Evolutionary conservation across 345 rosid genomes (phyloP).

Genomic region (Eucalyptus dawsonii): DNA sequence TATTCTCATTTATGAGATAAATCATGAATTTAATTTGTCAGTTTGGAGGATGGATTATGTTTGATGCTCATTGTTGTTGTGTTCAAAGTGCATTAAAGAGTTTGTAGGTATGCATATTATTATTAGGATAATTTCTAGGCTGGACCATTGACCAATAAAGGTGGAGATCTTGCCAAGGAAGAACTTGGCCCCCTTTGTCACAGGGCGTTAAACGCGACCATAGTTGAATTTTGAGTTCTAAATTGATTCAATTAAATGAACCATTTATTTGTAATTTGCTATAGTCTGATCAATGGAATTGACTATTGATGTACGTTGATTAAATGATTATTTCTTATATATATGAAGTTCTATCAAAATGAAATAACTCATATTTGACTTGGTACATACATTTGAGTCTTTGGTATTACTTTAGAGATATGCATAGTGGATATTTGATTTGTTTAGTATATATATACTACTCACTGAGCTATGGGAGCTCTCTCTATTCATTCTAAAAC

Average conservation of each 20-base stretch:
- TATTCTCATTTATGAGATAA: no score
- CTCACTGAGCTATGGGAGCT: neutral
- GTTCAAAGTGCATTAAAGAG: neutral
- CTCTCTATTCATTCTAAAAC: neutral
- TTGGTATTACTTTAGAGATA: neutral
- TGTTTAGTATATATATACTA: no score
- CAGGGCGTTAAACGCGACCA: fast-evolving
- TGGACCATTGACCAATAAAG: no score
- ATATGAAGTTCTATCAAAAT: neutral
- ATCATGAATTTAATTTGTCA: no score
- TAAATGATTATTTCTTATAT: no score
- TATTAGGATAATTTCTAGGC: neutral
- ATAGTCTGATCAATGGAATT: neutral
- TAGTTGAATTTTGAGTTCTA: neutral
- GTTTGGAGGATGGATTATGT: neutral
- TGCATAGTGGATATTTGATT: neutral
- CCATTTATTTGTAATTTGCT: no score
- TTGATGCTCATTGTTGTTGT: neutral
- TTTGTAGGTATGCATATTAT: neutral
- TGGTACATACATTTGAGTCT: neutral
- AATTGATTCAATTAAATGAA: neutral
- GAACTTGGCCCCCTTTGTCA: neutral
- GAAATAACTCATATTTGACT: neutral
- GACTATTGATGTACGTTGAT: neutral
- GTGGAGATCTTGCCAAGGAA: neutral